A percentile compares a stretch with the other conserved stretches of the same genome.
Evolutionary conservation across 148 eudicot genomes (phyloP).

Genomic region (Rhododendron vialii): DNA sequence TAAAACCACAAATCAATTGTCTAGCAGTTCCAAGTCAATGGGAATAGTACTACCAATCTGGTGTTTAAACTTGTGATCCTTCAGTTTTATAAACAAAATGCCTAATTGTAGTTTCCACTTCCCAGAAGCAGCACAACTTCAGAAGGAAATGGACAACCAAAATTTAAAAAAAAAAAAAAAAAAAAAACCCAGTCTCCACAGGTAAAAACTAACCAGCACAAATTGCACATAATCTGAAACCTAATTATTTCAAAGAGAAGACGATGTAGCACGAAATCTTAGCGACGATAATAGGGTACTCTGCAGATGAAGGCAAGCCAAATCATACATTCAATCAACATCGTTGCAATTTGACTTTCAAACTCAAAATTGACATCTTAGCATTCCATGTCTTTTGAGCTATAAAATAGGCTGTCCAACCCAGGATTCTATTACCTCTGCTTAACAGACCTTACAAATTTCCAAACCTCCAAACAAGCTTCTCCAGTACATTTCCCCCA

Average conservation of each 20-base stretch:
- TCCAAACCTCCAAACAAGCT: background rate
- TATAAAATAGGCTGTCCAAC: background rate
- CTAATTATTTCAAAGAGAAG: background rate
- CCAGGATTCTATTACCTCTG: background rate
- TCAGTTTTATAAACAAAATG: background rate
- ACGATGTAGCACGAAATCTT: background rate
- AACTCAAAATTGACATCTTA: background rate
- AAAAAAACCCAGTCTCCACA: background rate
- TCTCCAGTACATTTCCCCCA: background rate
- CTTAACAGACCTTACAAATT: background rate
- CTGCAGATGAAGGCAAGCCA: background rate
- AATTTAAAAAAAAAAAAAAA: background rate
- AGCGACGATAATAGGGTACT: background rate
- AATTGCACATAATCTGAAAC: background rate
- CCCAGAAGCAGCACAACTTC: constrained; percentile 1
- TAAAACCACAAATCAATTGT: background rate
- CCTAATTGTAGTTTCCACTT: background rate
- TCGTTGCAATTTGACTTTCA: background rate
- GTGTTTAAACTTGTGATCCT: background rate
- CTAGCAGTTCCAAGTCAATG: background rate
- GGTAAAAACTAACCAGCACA: background rate
- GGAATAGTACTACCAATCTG: background rate
- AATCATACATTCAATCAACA: background rate
- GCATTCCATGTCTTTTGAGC: background rate
- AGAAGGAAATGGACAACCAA: background rate